These are phyloP conservation scores for Biscutella laevigata DNA, from an alignment of 441 rosid species.

Conservation along the genomic window DNA sequence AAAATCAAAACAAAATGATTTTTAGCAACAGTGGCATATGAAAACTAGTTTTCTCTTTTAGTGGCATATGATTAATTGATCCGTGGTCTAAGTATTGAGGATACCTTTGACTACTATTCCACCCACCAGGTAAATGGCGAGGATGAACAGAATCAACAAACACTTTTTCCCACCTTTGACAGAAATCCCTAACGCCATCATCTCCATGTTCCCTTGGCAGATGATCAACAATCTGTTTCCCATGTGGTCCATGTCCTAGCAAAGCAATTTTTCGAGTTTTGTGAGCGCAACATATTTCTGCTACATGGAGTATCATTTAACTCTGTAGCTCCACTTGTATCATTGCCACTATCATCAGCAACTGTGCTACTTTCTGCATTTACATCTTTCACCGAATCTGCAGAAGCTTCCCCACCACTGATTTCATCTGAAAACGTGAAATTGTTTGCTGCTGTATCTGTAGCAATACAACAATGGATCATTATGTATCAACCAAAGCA, in stretches of 20 bases:
- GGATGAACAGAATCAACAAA: conserved; percentile 76
- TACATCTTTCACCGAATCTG: conserved; percentile 11
- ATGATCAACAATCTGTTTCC: conserved; percentile 73
- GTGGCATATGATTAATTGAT: too few relatives aligned
- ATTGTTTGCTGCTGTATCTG: conserved; percentile 20
- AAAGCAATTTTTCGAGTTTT: conserved; percentile 57
- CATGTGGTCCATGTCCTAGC: conserved; percentile 95
- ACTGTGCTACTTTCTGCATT: conserved; percentile 21
- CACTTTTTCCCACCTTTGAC: conserved; percentile 88
- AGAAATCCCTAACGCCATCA: conserved; percentile 58
- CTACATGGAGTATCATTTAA: conserved; percentile 23
- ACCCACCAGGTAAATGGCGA: conserved; percentile 77
- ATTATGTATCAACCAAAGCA: conserved; percentile 5
- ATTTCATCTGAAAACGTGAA: conserved; percentile 14
- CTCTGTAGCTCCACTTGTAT: conserved; percentile 20
- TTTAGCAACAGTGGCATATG: too few relatives aligned
- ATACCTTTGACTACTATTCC: conserved; percentile 67
- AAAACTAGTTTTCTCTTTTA: too few relatives aligned
- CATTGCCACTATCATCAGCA: conserved; percentile 21
- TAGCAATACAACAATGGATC: conserved; percentile 6
- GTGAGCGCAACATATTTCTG: conserved; percentile 29
- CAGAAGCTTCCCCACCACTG: conserved; percentile 19
- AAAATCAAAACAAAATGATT: too few relatives aligned
- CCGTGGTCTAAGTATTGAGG: background rate
- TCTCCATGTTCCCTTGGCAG: conserved; percentile 56